These are phyloP conservation scores for Ceriops decandra DNA, from an alignment of 345 rosid genomes.

Conservation along the genomic window DNA sequence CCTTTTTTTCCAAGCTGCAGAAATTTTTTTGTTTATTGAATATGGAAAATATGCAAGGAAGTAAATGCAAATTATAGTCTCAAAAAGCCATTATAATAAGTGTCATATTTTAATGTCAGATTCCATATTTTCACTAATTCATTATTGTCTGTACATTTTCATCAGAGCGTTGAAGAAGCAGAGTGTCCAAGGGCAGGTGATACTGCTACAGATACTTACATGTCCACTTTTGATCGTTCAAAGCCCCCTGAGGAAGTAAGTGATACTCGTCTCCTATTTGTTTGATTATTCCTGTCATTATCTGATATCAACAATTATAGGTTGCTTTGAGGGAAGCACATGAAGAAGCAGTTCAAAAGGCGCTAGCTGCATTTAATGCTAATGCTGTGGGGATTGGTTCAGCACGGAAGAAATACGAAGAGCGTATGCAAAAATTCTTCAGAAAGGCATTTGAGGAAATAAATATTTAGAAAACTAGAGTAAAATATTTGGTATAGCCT, in stretches of 20 bases:
- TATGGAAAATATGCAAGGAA: too few relatives aligned
- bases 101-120: not conserved
- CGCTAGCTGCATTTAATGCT: constrained; percentile 61
- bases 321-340: constrained; percentile 79
- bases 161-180: constrained; percentile 96
- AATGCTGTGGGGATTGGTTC: constrained; percentile 83
- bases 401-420: constrained; percentile 79
- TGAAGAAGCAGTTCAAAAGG: constrained; percentile 75
- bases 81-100: not conserved
- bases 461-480: not conserved
- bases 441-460: constrained; percentile 81
- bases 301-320: constrained; percentile 43
- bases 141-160: not conserved
- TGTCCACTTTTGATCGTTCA: constrained; percentile 62
- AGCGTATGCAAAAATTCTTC: constrained; percentile 73
- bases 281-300: constrained; percentile 19
- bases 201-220: constrained; percentile 65
- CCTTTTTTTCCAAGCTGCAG: too few relatives aligned
- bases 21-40: too few relatives aligned
- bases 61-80: too few relatives aligned
- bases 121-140: not conserved
- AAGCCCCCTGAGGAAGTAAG: constrained; percentile 88
- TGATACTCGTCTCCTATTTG: constrained; percentile 11
- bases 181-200: constrained; percentile 94
- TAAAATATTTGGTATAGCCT: not conserved